Evolutionary conservation across 805 yeast genomes (phyloP).

Genomic region (Metschnikowia baotianmanensis): DNA sequence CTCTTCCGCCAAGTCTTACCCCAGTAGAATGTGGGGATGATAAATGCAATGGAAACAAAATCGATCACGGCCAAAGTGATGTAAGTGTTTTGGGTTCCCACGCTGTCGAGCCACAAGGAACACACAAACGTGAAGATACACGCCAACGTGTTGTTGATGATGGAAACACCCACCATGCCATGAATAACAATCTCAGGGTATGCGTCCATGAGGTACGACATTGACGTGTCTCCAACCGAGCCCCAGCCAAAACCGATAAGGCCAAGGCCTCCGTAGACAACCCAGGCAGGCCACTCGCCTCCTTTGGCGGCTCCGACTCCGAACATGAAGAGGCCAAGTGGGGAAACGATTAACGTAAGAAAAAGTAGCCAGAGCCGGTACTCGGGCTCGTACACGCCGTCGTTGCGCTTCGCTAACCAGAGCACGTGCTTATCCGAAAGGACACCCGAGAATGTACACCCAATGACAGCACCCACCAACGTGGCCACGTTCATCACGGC

Average conservation of each 20-base stretch:
- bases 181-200: conserved; percentile 21
- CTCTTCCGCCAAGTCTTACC: conserved; percentile 19
- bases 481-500: conserved; percentile 21
- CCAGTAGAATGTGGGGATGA: conserved; percentile 18
- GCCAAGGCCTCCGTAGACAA: conserved; percentile 19
- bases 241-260: conserved; percentile 22
- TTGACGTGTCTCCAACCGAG: conserved; percentile 20
- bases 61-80: conserved; percentile 20
- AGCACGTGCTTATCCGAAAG: conserved; percentile 20
- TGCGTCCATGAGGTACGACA: conserved; percentile 21
- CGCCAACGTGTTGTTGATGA: conserved; percentile 21
- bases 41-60: conserved; percentile 17
- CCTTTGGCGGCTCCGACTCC: conserved; percentile 19
- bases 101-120: conserved; percentile 17
- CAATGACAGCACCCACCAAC: conserved; percentile 18
- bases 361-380: conserved; percentile 18
- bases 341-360: conserved; percentile 18
- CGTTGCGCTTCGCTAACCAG: conserved; percentile 17
- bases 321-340: conserved; percentile 17
- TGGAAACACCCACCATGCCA: conserved; percentile 21
- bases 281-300: conserved; percentile 21
- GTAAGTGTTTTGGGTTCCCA: conserved; percentile 19
- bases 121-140: conserved; percentile 20
- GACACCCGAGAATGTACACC: conserved; percentile 18
- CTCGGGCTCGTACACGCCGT: conserved; percentile 20